Base-by-base conservation (phyloP, 352 stramenopile species). In the Elongisporangium undulatum region DNA sequence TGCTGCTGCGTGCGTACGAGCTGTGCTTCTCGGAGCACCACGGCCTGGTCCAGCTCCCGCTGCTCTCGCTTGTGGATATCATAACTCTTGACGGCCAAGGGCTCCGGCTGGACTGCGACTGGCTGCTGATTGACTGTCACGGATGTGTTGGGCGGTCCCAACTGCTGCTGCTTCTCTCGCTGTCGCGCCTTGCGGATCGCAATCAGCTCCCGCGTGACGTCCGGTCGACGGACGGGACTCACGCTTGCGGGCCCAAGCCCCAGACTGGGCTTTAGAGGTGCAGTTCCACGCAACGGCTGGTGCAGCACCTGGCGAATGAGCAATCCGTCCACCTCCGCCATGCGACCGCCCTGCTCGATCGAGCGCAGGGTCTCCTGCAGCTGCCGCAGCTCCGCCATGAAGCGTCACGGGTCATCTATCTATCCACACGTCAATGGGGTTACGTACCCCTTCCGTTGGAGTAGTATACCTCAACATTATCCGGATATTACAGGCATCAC, bases 301-400 rank as follows among this genome's bases (percentile, higher is more conserved):
- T 69, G 64, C n/a, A 87, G 59, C 21, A 85, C 69, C 24, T 85
- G 68, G 23, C 62, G 77, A 3, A 89, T 59, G 8, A 89, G 62
- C n/a, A 89, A 61, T 7, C 57, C 51, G 51, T 89, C 75, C 24
- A 89, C 66, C 1, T 54, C 59, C 56, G 82, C 75, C 29, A 89
- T 67, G 0, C 71, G 68, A 15, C 74, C 57, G 19, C 79, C 79
- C 4, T 59, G 73, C 53, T 89, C 79, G n/a, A 87, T 89, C 8
- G 68, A 72, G 12, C 73, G 77, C 57, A 89, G 67, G 51, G 71
- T 66, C 39, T 53, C 56, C 61, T 87, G 77, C 41, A 89, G 62
- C 49, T 76, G 71, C n/a, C 57, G 55, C 10, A 85, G 56, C 45
- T 69, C 68, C 29, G 54, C 54, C 63, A 70, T 69, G 17, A 53